Conservation (phyloP, 2,329 filamentous ascomycete species). For the Pseudogymnoascus sp. region DNA sequence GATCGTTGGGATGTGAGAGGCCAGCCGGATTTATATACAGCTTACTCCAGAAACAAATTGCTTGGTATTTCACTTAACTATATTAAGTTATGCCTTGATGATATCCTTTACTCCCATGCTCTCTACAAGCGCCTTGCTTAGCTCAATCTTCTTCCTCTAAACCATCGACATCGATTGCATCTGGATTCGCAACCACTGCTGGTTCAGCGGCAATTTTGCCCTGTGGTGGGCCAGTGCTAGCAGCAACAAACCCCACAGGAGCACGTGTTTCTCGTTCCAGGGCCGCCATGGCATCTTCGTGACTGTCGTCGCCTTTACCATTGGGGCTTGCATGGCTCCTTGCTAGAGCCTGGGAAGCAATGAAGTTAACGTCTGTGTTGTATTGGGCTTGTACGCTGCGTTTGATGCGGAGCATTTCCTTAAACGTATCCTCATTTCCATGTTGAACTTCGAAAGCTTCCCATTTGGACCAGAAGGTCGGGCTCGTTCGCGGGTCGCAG, state of each 20-base stretch:
- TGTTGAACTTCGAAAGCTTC: constrained; percentile 96
- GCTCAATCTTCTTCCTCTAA: constrained; percentile 43
- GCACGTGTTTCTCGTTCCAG: constrained; percentile 83
- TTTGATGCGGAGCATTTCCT: constrained; percentile 98
- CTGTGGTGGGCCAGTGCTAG: constrained; percentile 59
- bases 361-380: constrained; percentile 98
- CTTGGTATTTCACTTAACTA: constrained; percentile 11
- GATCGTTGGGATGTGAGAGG: too few species aligned
- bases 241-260: constrained; percentile 83
- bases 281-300: constrained; percentile 75
- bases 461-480: constrained; percentile 93
- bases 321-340: constrained; percentile 58
- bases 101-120: neutral
- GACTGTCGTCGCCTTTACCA: constrained; percentile 33
- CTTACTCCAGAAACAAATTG: neutral
- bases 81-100: constrained; percentile 4
- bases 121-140: neutral
- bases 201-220: constrained; percentile 41
- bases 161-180: constrained; percentile 74
- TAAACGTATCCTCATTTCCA: constrained; percentile 98
- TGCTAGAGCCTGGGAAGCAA: constrained; percentile 88
- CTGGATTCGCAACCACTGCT: constrained; percentile 57
- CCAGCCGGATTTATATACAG: too few species aligned
- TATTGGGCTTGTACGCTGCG: constrained; percentile 95
- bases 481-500: constrained; percentile 85